Evolutionary conservation across 1,139 yeast species (phyloP).

Genomic region (Diutina rugosa): DNA sequence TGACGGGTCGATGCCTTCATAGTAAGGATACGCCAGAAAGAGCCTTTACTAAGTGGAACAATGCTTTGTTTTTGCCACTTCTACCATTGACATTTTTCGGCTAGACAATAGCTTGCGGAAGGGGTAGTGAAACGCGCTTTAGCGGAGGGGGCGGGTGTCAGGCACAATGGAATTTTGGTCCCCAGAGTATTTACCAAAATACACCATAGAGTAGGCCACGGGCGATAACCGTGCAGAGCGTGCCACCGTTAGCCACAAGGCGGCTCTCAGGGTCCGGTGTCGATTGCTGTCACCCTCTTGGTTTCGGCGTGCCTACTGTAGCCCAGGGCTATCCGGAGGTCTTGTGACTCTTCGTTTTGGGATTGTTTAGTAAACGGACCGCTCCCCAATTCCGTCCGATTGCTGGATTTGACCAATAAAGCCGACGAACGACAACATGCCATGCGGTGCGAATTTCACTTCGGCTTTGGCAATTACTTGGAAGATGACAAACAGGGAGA

Average conservation of each 20-base stretch:
- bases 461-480: background rate
- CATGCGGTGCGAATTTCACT: background rate
- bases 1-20: no score
- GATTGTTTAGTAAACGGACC: no score
- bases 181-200: background rate
- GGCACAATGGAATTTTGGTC: background rate
- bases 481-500: no score
- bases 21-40: no score
- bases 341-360: background rate
- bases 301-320: no score
- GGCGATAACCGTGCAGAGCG: background rate
- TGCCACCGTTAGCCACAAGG: background rate
- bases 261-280: background rate
- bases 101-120: background rate
- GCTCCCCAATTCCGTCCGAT: no score
- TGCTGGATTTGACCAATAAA: background rate
- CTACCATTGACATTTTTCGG: background rate
- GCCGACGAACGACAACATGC: background rate
- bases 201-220: background rate
- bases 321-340: background rate
- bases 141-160: background rate
- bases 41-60: no score
- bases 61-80: no score
- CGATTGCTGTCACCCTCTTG: background rate
- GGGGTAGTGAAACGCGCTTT: background rate